Base-by-base conservation (phyloP, 768 basidiomycete genomes). In the Suillus sp. region DNA sequence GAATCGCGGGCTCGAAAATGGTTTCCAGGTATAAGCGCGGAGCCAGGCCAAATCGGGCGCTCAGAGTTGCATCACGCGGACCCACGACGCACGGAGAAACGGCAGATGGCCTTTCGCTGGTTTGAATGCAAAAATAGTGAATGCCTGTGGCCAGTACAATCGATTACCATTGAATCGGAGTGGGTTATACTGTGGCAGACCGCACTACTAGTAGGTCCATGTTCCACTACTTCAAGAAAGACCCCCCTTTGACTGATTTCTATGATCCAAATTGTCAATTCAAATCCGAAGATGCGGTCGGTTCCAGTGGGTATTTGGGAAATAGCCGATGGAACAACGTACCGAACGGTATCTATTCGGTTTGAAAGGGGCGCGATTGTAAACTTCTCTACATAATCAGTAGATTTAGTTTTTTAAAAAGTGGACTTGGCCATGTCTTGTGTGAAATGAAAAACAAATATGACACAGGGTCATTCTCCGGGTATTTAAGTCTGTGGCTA, bases 401-500 rank as follows among this genome's bases (percentile, higher is more conserved):
- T 34, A 34, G 51, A 13, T 32, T 53, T 53, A 53, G 51, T 53
- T 48, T 53, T 53, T 53, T n/a, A 32, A 3, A 53, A 51, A 30
- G 48, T 51, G 30, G 18, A 32, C 20, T 53, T 32, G 32, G 32
- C 18, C 50, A 51, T 51, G 50, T 51, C 50, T 51, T 53, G 51
- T 53, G 30, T 53, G 51, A 53, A 53, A 53, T 53, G 51, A 53
- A 53, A 34, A 32, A 59, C 25, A 34, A 40, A 48, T 27, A 42
- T 59, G 58, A 59, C 20, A 59, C 58, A 27, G 18, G 40, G 43
- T 50, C 58, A 43, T 40, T 25, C 22, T 34, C 40, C 58, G 45
- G 62, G 43, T 60, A 45, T 59, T 35, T 50, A 42, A 51, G 25
- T 35, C 35, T 45, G 55, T 60, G 59, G 53, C 59, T 61, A n/a